A percentile compares a stretch with the other conserved stretches of the same genome.
Evolutionary conservation across 345 rosid species (phyloP).

Genomic region (Salix udensis): DNA sequence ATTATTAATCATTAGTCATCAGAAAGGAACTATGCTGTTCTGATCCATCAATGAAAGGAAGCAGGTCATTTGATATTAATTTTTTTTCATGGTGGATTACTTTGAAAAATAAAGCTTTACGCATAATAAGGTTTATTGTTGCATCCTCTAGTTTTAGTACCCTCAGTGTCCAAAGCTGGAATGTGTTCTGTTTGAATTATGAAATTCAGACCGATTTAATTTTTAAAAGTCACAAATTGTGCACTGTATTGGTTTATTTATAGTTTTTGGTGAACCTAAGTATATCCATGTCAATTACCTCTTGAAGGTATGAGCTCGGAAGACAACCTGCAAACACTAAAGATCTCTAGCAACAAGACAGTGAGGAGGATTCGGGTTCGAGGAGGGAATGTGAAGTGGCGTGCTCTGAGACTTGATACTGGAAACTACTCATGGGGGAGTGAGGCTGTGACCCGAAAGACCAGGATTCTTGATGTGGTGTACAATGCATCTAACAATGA

Average conservation of each 20-base stretch:
- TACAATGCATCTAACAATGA: conserved; percentile 34
- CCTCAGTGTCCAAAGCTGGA: background rate
- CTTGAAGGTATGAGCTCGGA: conserved; percentile 28
- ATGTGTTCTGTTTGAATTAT: background rate
- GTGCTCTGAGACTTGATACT: conserved; percentile 32
- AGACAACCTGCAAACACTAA: conserved; percentile 31
- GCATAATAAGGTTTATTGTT: no score
- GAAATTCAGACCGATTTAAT: background rate
- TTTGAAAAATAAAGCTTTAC: background rate
- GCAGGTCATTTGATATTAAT: background rate
- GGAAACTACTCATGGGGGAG: conserved; percentile 36
- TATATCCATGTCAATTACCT: background rate
- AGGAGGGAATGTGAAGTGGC: conserved; percentile 35
- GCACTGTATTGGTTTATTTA: no score
- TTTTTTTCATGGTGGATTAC: background rate
- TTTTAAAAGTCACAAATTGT: no score
- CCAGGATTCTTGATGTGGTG: conserved; percentile 31
- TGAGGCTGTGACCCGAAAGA: conserved; percentile 30
- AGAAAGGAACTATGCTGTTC: background rate
- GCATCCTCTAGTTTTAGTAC: no score
- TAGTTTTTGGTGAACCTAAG: background rate
- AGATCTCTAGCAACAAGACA: conserved; percentile 31
- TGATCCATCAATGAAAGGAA: background rate
- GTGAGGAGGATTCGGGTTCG: conserved; percentile 30
- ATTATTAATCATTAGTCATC: background rate